Conservation (phyloP, 2,329 filamentous ascomycete genomes). For the Ambrosiella beaveri region DNA sequence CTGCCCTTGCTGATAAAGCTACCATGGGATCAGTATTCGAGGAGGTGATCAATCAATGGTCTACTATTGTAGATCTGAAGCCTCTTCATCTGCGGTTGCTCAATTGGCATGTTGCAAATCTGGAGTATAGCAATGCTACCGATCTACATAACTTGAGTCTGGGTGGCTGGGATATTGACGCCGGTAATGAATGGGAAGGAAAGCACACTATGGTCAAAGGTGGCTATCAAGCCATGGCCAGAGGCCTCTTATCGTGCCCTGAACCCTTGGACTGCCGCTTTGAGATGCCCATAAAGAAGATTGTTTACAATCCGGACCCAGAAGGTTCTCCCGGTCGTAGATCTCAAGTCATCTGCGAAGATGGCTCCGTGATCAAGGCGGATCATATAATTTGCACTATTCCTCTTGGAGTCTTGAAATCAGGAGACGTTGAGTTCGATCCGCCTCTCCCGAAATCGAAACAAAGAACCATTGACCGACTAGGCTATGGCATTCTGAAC, state of each 20-base stretch:
- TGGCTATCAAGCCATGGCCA: constrained; percentile 85
- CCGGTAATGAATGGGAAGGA: constrained; percentile 93
- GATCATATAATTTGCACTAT: constrained; percentile 83
- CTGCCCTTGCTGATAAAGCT: constrained; percentile 46
- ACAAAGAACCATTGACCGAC: constrained; percentile 54
- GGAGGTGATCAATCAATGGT: constrained; percentile 77
- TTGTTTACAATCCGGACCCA: constrained; percentile 30
- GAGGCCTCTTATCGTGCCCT: constrained; percentile 65
- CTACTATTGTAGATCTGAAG: constrained; percentile 62
- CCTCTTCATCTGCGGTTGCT: constrained; percentile 77
- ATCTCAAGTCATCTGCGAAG: constrained; percentile 54
- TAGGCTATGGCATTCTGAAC: constrained; percentile 88
- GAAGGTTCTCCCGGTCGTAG: constrained; percentile 31
- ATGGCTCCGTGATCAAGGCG: constrained; percentile 62
- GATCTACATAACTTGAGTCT: constrained; percentile 78
- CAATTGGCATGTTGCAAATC: constrained; percentile 96
- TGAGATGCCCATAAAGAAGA: constrained; percentile 52
- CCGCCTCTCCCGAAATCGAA: constrained; percentile 85
- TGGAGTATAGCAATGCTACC: constrained; percentile 92
- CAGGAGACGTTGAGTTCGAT: constrained; percentile 66
- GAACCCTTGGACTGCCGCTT: constrained; percentile 60
- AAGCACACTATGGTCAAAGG: constrained; percentile 85
- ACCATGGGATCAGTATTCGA: constrained; percentile 86
- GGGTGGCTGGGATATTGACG: constrained; percentile 88
- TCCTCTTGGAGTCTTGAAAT: constrained; percentile 79